Conservation (phyloP, 768 basidiomycete genomes). For the Russula sp. region DNA sequence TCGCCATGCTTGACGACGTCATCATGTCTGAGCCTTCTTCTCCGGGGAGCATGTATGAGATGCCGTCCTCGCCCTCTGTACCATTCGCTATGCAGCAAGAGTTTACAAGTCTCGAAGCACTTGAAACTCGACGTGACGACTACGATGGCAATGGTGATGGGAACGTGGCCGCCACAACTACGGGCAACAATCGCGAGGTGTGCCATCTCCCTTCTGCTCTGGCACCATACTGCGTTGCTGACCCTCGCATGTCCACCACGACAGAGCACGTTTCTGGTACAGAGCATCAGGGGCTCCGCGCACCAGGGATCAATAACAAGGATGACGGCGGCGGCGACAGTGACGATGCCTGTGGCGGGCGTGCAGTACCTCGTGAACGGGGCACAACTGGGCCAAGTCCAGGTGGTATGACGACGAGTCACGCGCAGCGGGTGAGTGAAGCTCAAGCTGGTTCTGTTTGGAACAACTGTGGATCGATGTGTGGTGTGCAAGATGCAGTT, state of each 20-base stretch:
- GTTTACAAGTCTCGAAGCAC: conserved; percentile 23
- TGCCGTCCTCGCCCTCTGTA: neutral
- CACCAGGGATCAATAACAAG: neutral
- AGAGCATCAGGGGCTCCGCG: conserved; percentile 9
- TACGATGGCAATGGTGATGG: neutral
- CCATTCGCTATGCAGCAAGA: conserved; percentile 14
- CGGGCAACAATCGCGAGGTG: conserved; percentile 23
- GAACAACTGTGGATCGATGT: conserved; percentile 28
- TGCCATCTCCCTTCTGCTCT: conserved; percentile 21
- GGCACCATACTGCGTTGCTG: conserved; percentile 10
- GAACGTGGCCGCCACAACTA: neutral
- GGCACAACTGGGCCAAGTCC: conserved; percentile 25
- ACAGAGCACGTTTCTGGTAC: conserved; percentile 21
- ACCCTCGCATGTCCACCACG: conserved; percentile 4
- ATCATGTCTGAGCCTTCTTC: conserved; percentile 19
- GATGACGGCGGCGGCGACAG: neutral
- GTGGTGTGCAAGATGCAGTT: conserved; percentile 28
- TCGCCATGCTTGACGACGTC: conserved; percentile 15
- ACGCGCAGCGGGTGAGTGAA: conserved; percentile 29
- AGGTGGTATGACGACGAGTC: conserved; percentile 27
- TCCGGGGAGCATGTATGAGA: conserved; percentile 25
- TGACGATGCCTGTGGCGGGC: neutral
- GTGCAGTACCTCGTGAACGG: conserved; percentile 16
- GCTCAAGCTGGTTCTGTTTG: conserved; percentile 29
- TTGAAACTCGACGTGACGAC: conserved; percentile 6